Evolutionary conservation across 495 filamentous ascomycete species (phyloP), one percentile per base, ranked within the genome.

Genomic region (Trichoderma gamsii): DNA sequence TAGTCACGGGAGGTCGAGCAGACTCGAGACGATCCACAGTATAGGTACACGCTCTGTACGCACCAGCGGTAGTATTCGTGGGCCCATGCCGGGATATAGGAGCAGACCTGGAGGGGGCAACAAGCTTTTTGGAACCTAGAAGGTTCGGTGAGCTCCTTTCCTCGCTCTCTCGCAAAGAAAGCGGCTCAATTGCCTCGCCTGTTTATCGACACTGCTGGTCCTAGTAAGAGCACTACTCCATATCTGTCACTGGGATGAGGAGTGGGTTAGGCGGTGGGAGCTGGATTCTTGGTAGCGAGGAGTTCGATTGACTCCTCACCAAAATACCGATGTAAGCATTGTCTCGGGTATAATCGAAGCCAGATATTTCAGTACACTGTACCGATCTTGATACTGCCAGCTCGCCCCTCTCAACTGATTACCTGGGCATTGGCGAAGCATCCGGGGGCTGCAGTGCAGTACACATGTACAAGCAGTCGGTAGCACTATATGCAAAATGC

Each of bases 101-200:
- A 1, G 4, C 51, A 56, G 51, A 9, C 56, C 25, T 27, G 9
- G 11, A 32, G 27, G 56, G 6, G 56, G 25, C 56, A 32, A 32
- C 56, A 32, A 61, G 56, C 32, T 61, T 32, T 25, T 61, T 61
- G 23, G 35, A 38, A 38, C 35, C 35, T 38, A 38, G 56, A 61
- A 61, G 56, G 56, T 61, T 61, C 56, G 56, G 56, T 61, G 56
- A 61, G 56, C 56, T 61, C 56, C 56, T 32, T 61, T 61, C 32
- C 51, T 56, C 51, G 18, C 51, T 12, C 12, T 46, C 51, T 56
- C n/a, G n/a, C 18, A 7, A 25, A 25, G n/a, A 9, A 25, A 25
- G 25, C 56, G 56, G 56, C 56, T 61, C 56, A 25, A 61, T 16
- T 13, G 56, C 27, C 25, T 61, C 56, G 56, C 56, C 56, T 61